Conservation (phyloP, 345 rosid species). For the Populus ilicifolia region DNA sequence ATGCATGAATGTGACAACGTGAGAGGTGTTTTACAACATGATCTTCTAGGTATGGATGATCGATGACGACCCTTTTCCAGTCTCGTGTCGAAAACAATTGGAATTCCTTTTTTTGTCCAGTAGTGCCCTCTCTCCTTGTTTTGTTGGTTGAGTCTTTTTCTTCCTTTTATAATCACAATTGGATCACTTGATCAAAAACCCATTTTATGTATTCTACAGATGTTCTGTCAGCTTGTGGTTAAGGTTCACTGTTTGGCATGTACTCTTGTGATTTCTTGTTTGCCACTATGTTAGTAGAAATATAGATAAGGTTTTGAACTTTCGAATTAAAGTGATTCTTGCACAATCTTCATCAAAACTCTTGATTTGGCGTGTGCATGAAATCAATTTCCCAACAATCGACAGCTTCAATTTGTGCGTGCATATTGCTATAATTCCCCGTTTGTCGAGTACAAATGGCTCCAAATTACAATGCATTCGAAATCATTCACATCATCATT, state of each 20-base stretch:
- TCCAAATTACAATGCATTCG: background rate
- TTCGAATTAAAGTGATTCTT: background rate
- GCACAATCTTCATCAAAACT: background rate
- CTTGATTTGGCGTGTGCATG: background rate
- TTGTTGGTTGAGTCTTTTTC: background rate
- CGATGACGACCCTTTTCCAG: background rate
- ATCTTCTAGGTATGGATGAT: slow-evolving; percentile 7
- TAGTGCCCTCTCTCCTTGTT: background rate
- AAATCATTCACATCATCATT: background rate
- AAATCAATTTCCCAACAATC: background rate
- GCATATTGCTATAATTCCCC: background rate
- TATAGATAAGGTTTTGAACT: background rate
- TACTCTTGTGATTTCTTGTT: background rate
- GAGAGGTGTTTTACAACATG: slow-evolving; percentile 13
- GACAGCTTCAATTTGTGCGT: background rate
- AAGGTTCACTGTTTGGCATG: background rate
- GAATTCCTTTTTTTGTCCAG: background rate
- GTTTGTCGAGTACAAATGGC: background rate
- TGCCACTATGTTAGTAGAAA: background rate
- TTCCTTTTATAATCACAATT: background rate
- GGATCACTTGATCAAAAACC: background rate
- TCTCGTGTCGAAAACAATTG: background rate
- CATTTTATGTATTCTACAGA: background rate
- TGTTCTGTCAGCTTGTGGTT: background rate
- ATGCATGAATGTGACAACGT: background rate